These are phyloP conservation scores for Hibiscus mutabilis DNA, from an alignment of 345 rosid species.

Conservation along the genomic window DNA sequence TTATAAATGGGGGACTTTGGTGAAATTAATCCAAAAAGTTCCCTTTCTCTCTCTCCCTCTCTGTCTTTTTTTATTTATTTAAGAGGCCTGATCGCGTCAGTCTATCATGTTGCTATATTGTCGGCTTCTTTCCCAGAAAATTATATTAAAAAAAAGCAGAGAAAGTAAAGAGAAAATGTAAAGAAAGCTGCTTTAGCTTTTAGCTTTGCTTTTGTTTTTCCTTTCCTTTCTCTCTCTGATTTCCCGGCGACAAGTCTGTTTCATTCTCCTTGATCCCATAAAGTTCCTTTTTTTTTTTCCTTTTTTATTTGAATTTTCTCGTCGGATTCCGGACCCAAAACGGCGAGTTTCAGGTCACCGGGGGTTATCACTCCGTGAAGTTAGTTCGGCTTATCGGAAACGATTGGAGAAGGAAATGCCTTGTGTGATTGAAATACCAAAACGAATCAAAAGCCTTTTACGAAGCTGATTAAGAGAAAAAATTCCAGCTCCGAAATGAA, in stretches of 20 bases:
- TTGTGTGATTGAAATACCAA: background rate
- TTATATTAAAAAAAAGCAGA: background rate
- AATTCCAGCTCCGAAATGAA: background rate
- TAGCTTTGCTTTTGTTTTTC: constrained; percentile 25
- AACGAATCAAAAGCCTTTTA: background rate
- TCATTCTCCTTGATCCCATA: constrained; percentile 26
- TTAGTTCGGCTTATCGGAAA: background rate
- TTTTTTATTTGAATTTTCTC: background rate
- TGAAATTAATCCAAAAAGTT: too few species aligned
- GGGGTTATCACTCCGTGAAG: background rate
- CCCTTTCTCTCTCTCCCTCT: too few species aligned
- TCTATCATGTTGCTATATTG: constrained; percentile 36
- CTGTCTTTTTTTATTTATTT: background rate
- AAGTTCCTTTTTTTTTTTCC: constrained; percentile 12
- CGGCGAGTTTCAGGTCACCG: background rate
- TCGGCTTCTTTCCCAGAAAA: constrained; percentile 36
- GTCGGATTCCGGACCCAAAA: background rate
- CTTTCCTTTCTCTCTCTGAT: constrained; percentile 47
- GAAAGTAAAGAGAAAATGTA: constrained; percentile 19
- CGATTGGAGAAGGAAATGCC: background rate
- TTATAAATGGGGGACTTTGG: too few species aligned
- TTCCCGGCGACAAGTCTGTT: constrained; percentile 72
- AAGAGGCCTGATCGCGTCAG: constrained; percentile 24
- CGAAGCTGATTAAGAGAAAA: background rate
- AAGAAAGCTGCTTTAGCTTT: constrained; percentile 31